Evolutionary conservation across 1,284 basidiomycete genomes (phyloP), one percentile per base, ranked within the genome.

Genomic region (Austropuccinia psidii): DNA sequence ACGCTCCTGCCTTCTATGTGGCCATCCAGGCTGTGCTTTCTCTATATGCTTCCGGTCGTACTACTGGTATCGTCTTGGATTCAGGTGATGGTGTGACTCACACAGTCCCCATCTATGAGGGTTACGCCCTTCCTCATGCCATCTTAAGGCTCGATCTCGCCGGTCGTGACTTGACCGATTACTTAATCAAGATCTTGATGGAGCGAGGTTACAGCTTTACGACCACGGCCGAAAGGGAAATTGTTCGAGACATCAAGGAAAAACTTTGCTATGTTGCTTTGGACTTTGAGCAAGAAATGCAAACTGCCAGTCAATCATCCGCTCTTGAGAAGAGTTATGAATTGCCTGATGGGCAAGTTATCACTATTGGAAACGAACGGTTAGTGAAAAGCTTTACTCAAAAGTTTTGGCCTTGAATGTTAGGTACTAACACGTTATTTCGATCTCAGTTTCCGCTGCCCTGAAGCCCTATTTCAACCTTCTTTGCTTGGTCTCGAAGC

Each of bases 181-280:
- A 88, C 84, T 84, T 97, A 78, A 88, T 91, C 85, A 95, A 93
- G 86, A 90, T 92, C 82, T 83, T 96, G 80, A 90, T 87, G 83
- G 93, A 96, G 85, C 89, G 93, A 79, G 93, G 93, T 39, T 95
- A 97, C 85, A 86, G 88, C 74, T 95, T 96, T 88, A 93, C 90
- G 80, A 96, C 82, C 78, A 90, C 90, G 24, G 91, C 92, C 75
- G 92, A 94, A 85, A 88, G 90, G 81, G 93, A 95, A 87, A 93
- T 96, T 76, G 93, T 96, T 80, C 88, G 93, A 80, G 93, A 96
- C 83, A 94, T 96, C 86, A 96, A 96, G 87, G 93, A 96, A 87
- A 95, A 94, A 85, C 88, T 96, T 64, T 95, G 93, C 85, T 96
- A 96, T 83, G 92, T 96, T 79, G 93, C 93, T 47, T 87, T 95